These are phyloP conservation scores for Amauroascus verrucosus DNA, from an alignment of 2,329 filamentous ascomycete species.

Conservation along the genomic window DNA sequence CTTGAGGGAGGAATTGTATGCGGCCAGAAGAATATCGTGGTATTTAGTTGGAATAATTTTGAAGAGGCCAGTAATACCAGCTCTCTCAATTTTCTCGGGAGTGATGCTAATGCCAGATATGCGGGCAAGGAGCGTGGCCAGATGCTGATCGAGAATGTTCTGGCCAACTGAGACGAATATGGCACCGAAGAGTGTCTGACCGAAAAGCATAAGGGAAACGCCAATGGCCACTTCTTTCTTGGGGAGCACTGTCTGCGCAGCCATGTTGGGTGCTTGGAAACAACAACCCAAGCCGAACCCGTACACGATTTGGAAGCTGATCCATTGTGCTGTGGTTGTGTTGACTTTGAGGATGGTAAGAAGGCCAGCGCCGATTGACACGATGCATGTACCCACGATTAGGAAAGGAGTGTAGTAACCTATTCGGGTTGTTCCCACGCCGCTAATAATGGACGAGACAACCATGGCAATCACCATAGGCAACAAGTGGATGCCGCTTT, in stretches of 20 bases:
- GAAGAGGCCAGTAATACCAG: too few relatives aligned
- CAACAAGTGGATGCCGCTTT: slow-evolving; percentile 26
- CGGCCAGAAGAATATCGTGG: too few relatives aligned
- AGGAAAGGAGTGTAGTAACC: slow-evolving; percentile 22
- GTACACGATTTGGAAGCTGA: slow-evolving; percentile 22
- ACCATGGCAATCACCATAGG: slow-evolving; percentile 32
- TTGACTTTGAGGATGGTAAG: slow-evolving; percentile 23
- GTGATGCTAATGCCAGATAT: too few relatives aligned
- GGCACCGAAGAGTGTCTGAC: too few relatives aligned
- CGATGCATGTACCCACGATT: slow-evolving; percentile 19
- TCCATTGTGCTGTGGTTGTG: slow-evolving; percentile 20
- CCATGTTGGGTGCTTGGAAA: slow-evolving; percentile 19
- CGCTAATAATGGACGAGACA: slow-evolving; percentile 18
- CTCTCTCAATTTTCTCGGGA: too few relatives aligned
- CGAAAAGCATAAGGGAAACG: too few relatives aligned
- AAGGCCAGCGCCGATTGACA: slow-evolving; percentile 23
- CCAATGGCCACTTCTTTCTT: too few relatives aligned
- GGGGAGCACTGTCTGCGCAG: slow-evolving; percentile 21
- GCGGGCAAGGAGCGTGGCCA: too few relatives aligned
- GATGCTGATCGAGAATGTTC: too few relatives aligned
- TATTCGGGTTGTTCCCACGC: slow-evolving; percentile 9
- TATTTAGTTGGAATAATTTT: too few relatives aligned
- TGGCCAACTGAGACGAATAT: too few relatives aligned
- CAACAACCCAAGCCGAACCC: slow-evolving; percentile 21
- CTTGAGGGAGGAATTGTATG: too few relatives aligned